These are phyloP conservation scores for Colletotrichum liriopes DNA, from an alignment of 2,329 filamentous ascomycete species.

Conservation along the genomic window DNA sequence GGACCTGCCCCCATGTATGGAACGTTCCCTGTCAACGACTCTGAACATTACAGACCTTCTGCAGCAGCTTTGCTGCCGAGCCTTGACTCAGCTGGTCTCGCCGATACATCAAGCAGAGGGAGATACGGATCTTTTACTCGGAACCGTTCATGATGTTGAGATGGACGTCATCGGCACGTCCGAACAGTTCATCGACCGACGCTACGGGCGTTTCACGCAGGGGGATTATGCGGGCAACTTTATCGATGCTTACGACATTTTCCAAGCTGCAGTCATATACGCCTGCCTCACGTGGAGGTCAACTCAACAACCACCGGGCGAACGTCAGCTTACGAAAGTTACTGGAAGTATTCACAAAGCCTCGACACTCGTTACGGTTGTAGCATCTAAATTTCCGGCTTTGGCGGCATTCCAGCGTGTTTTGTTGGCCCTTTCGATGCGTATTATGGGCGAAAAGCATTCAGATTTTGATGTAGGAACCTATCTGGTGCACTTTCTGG, in stretches of 20 bases:
- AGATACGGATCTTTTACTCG: background rate
- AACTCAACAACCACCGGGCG: background rate
- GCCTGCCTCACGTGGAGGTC: conserved; percentile 14
- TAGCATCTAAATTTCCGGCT: conserved; percentile 29
- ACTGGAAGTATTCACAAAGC: conserved; percentile 28
- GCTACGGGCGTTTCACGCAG: conserved; percentile 8
- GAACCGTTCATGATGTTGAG: conserved; percentile 26
- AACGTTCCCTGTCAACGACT: background rate
- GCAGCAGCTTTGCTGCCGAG: conserved; percentile 21
- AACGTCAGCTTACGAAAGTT: background rate
- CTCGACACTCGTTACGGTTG: conserved; percentile 20
- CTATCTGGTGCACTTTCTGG: too few species aligned
- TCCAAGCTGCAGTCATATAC: conserved; percentile 31
- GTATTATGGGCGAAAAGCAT: conserved; percentile 16
- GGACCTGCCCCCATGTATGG: conserved; percentile 24
- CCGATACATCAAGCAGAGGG: background rate
- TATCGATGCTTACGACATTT: conserved; percentile 35
- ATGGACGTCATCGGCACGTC: conserved; percentile 13
- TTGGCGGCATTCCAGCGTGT: conserved; percentile 30
- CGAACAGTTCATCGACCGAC: conserved; percentile 17
- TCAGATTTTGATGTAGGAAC: background rate
- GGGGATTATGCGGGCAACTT: conserved; percentile 18
- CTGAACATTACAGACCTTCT: background rate
- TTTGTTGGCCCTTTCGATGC: conserved; percentile 21
- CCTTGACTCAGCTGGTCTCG: conserved; percentile 14